Evolutionary conservation across 768 basidiomycete genomes (phyloP), one percentile per base, ranked within the genome.

Genomic region (Boletus sp.): DNA sequence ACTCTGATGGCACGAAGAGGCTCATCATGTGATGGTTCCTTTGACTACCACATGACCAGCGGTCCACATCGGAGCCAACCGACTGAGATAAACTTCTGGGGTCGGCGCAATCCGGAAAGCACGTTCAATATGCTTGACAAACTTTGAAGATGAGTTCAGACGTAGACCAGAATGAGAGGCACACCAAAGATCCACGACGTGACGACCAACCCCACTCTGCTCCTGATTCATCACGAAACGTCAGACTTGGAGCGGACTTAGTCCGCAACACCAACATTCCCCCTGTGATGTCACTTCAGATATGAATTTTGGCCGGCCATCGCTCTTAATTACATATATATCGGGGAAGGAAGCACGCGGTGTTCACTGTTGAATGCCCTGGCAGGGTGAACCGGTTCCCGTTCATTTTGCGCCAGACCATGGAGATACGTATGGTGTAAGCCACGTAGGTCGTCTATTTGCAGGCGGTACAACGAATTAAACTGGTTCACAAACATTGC

Each of bases 401-500:
- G 11, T n/a, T 52, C 9, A 15, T 24, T 45, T 46, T 4, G 6
- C 18, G 33, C 32, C 20, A 42, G 11, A 12, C 15, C 18, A 20
- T 30, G 15, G 14, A 14, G 32, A 49, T 28, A 35, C 40, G 10
- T 20, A 24, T 24, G 24, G 17, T 45, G 45, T 52, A 51, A 63
- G 62, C 57, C 52, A 58, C 12, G 58, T 5, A 54, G 28, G 40
- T 54, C 40, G 57, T 70, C 71, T 70, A 70, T 72, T 69, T 35
- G 61, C 48, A 28, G 37, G 50, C 24, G 47, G 30, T 70, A 69
- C 66, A 69, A 54, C 39, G 56, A 55, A 58, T 40, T 51, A 62
- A 52, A 53, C 50, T 58, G 59, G 56, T 39, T 49, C 50, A 55
- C 12, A 49, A 47, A 37, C 28, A 44, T 44, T 49, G 44, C 55